Conservation (phyloP, 2,329 filamentous ascomycete species). For the Monascus ruber region DNA sequence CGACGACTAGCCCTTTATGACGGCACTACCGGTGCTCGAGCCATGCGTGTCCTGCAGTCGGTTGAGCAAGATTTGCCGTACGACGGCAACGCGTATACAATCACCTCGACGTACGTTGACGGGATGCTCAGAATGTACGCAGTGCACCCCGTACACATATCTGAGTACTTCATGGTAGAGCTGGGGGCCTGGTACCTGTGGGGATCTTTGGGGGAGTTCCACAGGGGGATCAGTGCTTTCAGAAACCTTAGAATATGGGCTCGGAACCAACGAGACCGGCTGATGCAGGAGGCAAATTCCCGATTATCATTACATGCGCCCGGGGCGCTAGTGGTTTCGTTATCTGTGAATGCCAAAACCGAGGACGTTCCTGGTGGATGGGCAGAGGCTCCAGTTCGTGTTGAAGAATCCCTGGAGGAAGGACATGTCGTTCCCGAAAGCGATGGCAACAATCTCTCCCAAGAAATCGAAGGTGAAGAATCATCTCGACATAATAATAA, state of each 20-base stretch:
- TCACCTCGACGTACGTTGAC: conserved; percentile 28
- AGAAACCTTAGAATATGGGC: not conserved
- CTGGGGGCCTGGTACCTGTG: not conserved
- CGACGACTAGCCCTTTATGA: conserved; percentile 27
- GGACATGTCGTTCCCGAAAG: too few species aligned
- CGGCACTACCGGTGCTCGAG: conserved; percentile 27
- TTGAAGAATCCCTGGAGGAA: too few species aligned
- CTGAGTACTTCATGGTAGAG: not conserved
- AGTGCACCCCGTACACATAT: conserved; percentile 14
- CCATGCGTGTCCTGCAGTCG: conserved; percentile 28
- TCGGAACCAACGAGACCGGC: not conserved
- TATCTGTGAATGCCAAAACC: too few species aligned
- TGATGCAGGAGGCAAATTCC: not conserved
- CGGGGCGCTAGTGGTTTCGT: too few species aligned
- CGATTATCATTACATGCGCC: too few species aligned
- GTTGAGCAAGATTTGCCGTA: conserved; percentile 23
- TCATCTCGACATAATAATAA: too few species aligned
- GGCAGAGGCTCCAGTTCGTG: too few species aligned
- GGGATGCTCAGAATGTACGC: conserved; percentile 29
- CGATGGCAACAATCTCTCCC: too few species aligned
- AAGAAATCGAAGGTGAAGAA: too few species aligned
- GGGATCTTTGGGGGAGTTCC: not conserved
- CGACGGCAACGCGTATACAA: conserved; percentile 30
- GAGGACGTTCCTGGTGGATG: too few species aligned
- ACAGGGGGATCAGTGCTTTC: not conserved